Conservation (phyloP, 2,329 filamentous ascomycete species). For the Domatiomyces catenatus region DNA sequence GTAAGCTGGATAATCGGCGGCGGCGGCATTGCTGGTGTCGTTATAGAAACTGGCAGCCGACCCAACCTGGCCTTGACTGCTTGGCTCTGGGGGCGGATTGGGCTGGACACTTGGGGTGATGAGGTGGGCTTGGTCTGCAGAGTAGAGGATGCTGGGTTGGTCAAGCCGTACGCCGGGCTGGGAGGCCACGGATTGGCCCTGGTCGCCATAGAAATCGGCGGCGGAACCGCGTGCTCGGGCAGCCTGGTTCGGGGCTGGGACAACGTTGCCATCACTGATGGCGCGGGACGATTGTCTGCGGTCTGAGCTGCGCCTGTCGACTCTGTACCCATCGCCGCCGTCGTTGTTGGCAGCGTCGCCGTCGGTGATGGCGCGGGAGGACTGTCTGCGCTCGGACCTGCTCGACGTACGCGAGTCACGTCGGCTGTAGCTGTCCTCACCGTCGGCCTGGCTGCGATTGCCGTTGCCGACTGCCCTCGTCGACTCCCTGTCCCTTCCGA, state of each 20-base stretch:
- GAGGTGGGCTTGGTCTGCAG: conserved; percentile 39
- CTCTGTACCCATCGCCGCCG: no score
- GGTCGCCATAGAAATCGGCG: conserved; percentile 48
- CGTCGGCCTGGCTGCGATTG: conserved; percentile 9
- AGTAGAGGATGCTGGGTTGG: conserved; percentile 38
- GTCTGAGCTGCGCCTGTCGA: conserved; percentile 1
- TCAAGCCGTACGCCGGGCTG: conserved; percentile 46
- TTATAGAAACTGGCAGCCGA: conserved; percentile 45
- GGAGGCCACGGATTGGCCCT: conserved; percentile 42
- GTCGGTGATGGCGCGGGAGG: conserved; percentile 10
- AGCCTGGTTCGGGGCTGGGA: conserved; percentile 35
- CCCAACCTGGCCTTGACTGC: conserved; percentile 32
- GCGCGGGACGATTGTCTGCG: conserved; percentile 5
- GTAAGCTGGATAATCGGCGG: conserved; percentile 10
- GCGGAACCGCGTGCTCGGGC: conserved; percentile 38
- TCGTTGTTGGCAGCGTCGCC: conserved; percentile 25
- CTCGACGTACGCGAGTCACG: conserved; percentile 6
- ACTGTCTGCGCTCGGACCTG: conserved; percentile 5
- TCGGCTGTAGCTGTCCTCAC: conserved; percentile 12
- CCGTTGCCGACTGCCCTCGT: conserved; percentile 16
- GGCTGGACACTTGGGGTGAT: conserved; percentile 35
- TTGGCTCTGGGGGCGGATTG: conserved; percentile 45
- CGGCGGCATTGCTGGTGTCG: conserved; percentile 16
- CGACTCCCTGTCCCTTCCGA: conserved; percentile 17
- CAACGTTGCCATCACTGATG: conserved; percentile 27